phyloP scores from a whole-genome alignment of 306 rosid species.

The Gastrolobium villosum region DNA sequence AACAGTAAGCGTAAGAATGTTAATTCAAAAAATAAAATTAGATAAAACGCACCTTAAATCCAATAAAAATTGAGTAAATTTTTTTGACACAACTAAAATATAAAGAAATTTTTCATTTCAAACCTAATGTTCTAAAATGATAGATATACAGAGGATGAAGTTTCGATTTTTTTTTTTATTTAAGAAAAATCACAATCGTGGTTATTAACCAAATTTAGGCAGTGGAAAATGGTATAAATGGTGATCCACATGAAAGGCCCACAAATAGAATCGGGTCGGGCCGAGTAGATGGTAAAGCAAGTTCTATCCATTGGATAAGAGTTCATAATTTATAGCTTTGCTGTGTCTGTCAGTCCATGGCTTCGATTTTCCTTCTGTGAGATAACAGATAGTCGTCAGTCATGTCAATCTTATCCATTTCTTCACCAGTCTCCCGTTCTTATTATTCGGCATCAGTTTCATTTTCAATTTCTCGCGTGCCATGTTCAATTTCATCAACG shows the following conservation, averaged over 20 bases:
- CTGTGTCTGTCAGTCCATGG: not conserved
- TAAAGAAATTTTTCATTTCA: no score
- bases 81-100: not conserved
- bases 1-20: not conserved
- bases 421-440: not conserved
- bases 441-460: not conserved
- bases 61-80: not conserved
- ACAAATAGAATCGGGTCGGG: not conserved
- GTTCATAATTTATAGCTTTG: not conserved
- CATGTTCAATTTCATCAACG: not conserved
- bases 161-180: no score
- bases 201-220: not conserved
- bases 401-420: slow-evolving; percentile 32
- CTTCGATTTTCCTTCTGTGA: not conserved
- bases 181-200: not conserved
- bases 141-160: no score
- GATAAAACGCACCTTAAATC: not conserved
- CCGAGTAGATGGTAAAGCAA: no score
- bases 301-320: not conserved
- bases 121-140: no score
- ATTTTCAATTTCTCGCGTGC: not conserved
- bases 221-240: no score
- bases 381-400: not conserved
- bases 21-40: not conserved
- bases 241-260: no score